Base-by-base conservation (phyloP, 2,329 filamentous ascomycete genomes). In the Calonectria fujianensis region DNA sequence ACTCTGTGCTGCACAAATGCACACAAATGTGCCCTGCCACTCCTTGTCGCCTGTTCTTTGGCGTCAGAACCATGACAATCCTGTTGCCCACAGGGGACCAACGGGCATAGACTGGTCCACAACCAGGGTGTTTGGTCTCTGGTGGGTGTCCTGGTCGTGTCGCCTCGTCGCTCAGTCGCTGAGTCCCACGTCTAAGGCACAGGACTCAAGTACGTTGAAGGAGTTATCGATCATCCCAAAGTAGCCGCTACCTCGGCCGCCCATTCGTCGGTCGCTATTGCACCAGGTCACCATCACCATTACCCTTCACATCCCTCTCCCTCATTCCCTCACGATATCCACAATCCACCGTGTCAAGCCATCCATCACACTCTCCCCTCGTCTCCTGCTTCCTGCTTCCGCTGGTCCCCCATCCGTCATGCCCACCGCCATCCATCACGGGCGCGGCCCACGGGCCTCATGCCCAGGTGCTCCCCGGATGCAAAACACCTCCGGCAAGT, bases 391-490 rank as follows among this genome's bases (percentile, higher is more conserved):
- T 45, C 39, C 14, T 31, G 9, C 41, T 48, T 48, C 41, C 39
- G 39, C 39, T 14, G 41, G 20, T 50, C 32, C 50, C 50, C 59
- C 65, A 64, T 70, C 66, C 66, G 57, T 37, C 52, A 63, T 73
- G 52, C 54, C 64, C 65, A 50, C 37, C 51, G 52, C 50, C 51
- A 45, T 54, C 52, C 52, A 39, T 27, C 27, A 45, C 35, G 37
- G 31, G 52, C n/a, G 37, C 29, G 68, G 27, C 54, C 64, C 41
- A 52, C 70, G 51, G 41, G 52, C 51, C 64, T 50, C 64, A 51
- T n/a, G 70, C 31, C 68, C 59, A 70, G 51, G 39, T 66, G n/a
- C 59, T 54, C 65, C 71, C 66, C 59, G 61, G 72, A 59, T 61
- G 67, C 67, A 31, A 67, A 45, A 70, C 51, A 50, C 16, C 54